These are phyloP conservation scores for Pouteria glomerata DNA, from an alignment of 148 eudicot genomes.

Conservation along the genomic window DNA sequence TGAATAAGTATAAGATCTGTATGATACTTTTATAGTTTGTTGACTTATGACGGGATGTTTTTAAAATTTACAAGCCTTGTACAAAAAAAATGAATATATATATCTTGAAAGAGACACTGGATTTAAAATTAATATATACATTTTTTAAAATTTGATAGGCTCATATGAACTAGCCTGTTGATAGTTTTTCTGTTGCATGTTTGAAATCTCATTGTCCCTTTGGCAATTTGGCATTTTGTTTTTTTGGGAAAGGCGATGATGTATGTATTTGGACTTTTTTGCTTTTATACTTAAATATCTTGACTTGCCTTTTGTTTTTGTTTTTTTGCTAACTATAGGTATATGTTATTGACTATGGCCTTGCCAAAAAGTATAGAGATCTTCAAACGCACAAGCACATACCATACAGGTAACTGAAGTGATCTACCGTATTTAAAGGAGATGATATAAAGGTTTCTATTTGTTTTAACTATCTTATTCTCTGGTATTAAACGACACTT, in stretches of 20 bases:
- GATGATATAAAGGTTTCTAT: background rate
- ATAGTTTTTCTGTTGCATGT: background rate
- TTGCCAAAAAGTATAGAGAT: slow-evolving; percentile 92
- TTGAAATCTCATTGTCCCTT: background rate
- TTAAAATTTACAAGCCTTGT: background rate
- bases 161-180: too few species aligned
- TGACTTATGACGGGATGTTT: background rate
- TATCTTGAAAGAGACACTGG: background rate
- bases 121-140: background rate
- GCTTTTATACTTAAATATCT: background rate
- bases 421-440: background rate
- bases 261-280: background rate
- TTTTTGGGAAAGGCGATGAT: background rate
- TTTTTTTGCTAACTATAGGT: slow-evolving; percentile 42
- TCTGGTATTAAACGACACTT: background rate
- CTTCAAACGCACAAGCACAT: slow-evolving; percentile 98
- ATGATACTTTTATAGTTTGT: background rate
- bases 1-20: background rate
- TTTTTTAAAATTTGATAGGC: too few species aligned
- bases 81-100: background rate
- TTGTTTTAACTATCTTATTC: background rate
- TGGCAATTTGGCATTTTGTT: background rate
- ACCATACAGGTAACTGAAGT: slow-evolving; percentile 71
- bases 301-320: background rate
- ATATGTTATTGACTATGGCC: slow-evolving; percentile 91